These are phyloP conservation scores for Ogataea hybrid DNA, from an alignment of 1,139 yeast genomes.

Conservation along the genomic window DNA sequence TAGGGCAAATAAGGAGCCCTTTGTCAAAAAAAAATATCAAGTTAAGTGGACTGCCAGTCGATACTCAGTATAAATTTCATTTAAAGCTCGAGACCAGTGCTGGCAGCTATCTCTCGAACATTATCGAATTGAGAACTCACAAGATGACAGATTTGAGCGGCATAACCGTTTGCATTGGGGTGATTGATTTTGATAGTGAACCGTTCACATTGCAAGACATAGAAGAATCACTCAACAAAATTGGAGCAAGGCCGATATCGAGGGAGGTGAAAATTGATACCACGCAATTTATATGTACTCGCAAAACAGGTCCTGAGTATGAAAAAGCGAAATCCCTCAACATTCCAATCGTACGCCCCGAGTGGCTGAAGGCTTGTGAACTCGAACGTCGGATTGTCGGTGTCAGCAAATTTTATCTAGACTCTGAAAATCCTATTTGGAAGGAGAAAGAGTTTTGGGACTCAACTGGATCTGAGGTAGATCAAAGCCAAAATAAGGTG, in stretches of 20 bases:
- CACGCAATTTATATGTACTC: slow-evolving; percentile 86
- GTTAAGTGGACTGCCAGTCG: slow-evolving; percentile 87
- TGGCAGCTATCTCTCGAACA: slow-evolving; percentile 73
- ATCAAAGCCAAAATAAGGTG: too few species aligned
- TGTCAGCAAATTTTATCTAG: slow-evolving; percentile 78
- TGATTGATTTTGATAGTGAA: slow-evolving; percentile 56
- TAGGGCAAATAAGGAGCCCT: slow-evolving; percentile 88
- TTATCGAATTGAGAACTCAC: slow-evolving; percentile 74
- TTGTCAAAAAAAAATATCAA: slow-evolving; percentile 77
- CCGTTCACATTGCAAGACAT: slow-evolving; percentile 61
- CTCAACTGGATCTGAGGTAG: neutral
- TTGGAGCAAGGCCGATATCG: slow-evolving; percentile 87
- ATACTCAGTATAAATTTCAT: slow-evolving; percentile 76
- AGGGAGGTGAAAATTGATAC: slow-evolving; percentile 79
- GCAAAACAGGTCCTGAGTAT: slow-evolving; percentile 47
- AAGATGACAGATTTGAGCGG: slow-evolving; percentile 97
- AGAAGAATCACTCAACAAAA: slow-evolving; percentile 55
- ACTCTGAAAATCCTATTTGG: slow-evolving; percentile 38
- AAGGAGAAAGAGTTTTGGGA: slow-evolving; percentile 34
- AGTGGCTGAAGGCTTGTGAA: slow-evolving; percentile 96
- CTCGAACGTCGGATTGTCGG: slow-evolving; percentile 87
- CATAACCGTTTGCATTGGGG: slow-evolving; percentile 88
- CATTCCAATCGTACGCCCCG: slow-evolving; percentile 94
- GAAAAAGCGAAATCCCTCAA: slow-evolving; percentile 81
- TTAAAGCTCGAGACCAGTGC: slow-evolving; percentile 85